phyloP scores from a whole-genome alignment of 306 rosid species.

The Cucurbita ficifolia region DNA sequence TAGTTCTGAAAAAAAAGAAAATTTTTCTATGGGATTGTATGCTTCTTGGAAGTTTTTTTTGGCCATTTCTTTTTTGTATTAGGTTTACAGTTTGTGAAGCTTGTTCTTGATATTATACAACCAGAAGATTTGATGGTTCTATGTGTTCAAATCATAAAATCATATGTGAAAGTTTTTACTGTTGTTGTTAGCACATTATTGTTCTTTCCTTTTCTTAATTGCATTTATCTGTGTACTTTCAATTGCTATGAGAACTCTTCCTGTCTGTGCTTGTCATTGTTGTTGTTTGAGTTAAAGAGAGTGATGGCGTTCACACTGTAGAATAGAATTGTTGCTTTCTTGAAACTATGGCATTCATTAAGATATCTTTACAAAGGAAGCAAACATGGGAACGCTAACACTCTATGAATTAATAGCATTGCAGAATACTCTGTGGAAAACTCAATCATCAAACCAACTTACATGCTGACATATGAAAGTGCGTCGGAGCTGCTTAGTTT shows the following conservation, averaged over 20 bases:
- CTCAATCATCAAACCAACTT: conserved; percentile 81
- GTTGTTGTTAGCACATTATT: background rate
- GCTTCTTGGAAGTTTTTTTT: background rate
- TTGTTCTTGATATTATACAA: background rate
- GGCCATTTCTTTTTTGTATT: background rate
- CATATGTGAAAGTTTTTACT: background rate
- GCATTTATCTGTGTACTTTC: background rate
- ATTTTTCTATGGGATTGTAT: background rate
- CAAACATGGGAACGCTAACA: background rate
- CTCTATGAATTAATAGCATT: conserved; percentile 37
- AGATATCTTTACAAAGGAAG: background rate
- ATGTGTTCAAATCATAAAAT: background rate
- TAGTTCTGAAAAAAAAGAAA: background rate
- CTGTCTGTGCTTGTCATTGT: background rate
- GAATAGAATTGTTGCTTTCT: background rate
- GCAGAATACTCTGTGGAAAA: conserved; percentile 85
- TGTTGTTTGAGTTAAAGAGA: background rate
- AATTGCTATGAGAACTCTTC: background rate
- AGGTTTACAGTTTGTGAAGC: background rate
- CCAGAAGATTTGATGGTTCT: background rate
- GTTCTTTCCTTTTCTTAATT: background rate
- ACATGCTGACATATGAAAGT: conserved; percentile 91
- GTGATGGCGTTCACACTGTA: background rate
- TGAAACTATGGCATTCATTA: background rate
- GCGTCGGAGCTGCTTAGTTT: conserved; percentile 88